Evolutionary conservation across 257 asterid genomes (phyloP).

Genomic region (Petrea volubilis): DNA sequence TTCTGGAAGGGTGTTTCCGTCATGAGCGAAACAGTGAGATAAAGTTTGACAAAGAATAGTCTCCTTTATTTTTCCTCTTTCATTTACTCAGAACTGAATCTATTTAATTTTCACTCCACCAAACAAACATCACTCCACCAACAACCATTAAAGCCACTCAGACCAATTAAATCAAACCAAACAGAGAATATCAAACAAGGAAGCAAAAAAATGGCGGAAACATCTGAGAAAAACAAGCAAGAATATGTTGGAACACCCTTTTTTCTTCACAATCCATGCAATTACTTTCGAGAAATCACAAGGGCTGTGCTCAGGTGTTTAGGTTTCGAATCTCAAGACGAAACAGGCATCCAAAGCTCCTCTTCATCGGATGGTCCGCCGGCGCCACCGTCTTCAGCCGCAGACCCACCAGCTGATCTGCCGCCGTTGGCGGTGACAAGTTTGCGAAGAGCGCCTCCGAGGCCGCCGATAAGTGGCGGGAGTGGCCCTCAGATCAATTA

Average conservation of each 20-base stretch:
- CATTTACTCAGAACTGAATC: no score
- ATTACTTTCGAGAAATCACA: conserved; percentile 12
- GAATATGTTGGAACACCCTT: background rate
- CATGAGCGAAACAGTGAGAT: no score
- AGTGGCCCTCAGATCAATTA: conserved; percentile 32
- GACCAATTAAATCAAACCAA: background rate
- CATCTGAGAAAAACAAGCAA: background rate
- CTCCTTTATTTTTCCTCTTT: no score
- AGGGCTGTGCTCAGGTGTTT: conserved; percentile 18
- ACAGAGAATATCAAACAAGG: background rate
- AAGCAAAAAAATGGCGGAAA: background rate
- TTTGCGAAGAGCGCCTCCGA: conserved; percentile 25
- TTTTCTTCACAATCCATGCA: conserved; percentile 18
- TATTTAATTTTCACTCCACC: background rate
- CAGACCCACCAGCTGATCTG: background rate
- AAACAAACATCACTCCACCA: background rate
- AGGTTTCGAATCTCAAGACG: conserved; percentile 11
- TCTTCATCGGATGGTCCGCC: background rate
- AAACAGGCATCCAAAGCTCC: background rate
- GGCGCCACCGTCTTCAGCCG: background rate
- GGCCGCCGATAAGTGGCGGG: conserved; percentile 29
- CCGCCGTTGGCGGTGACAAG: background rate
- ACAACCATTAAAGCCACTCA: no score
- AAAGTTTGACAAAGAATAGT: no score
- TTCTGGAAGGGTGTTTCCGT: no score